Conservation (phyloP, 2,329 filamentous ascomycete species). For the Thermothelomyces thermophilus region DNA sequence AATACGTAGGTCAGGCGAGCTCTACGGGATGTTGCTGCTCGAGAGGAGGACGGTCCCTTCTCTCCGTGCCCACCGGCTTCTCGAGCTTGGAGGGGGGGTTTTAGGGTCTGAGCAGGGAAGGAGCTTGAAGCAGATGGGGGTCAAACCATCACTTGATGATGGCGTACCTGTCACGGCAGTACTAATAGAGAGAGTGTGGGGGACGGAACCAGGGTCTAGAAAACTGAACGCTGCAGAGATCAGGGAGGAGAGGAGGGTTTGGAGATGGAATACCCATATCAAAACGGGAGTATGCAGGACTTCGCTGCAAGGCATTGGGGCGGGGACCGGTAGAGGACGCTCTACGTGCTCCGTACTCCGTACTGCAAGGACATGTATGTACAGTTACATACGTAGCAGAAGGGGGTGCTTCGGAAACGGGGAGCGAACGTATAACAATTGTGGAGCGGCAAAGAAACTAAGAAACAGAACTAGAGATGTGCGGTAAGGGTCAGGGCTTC, state of each 20-base stretch:
- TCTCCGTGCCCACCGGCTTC: slow-evolving; percentile 36
- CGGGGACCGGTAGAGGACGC: slow-evolving; percentile 12
- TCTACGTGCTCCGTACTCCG: neutral
- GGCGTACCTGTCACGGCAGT: slow-evolving; percentile 15
- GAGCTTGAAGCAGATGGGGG: slow-evolving; percentile 17
- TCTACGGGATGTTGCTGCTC: slow-evolving; percentile 33
- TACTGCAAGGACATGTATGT: too few species aligned
- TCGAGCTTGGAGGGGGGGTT: slow-evolving; percentile 25
- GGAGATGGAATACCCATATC: slow-evolving; percentile 17
- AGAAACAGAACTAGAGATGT: slow-evolving; percentile 23
- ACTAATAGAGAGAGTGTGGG: slow-evolving; percentile 20
- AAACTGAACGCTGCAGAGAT: slow-evolving; percentile 13
- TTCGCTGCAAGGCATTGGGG: slow-evolving; percentile 17
- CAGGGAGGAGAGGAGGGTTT: slow-evolving; percentile 16
- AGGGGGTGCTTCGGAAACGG: neutral
- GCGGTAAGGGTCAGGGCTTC: slow-evolving; percentile 19
- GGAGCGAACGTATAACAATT: slow-evolving; percentile 17
- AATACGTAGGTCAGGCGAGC: slow-evolving; percentile 36
- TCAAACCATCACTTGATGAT: slow-evolving; percentile 18
- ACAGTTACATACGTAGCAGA: neutral
- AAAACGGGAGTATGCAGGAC: slow-evolving; percentile 21
- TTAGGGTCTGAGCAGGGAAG: slow-evolving; percentile 17
- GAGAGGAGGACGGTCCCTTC: slow-evolving; percentile 30
- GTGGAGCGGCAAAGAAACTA: slow-evolving; percentile 19
- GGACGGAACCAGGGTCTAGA: slow-evolving; percentile 19